phyloP scores from a whole-genome alignment of 208 protist species.

The Naegleria fowleri region DNA sequence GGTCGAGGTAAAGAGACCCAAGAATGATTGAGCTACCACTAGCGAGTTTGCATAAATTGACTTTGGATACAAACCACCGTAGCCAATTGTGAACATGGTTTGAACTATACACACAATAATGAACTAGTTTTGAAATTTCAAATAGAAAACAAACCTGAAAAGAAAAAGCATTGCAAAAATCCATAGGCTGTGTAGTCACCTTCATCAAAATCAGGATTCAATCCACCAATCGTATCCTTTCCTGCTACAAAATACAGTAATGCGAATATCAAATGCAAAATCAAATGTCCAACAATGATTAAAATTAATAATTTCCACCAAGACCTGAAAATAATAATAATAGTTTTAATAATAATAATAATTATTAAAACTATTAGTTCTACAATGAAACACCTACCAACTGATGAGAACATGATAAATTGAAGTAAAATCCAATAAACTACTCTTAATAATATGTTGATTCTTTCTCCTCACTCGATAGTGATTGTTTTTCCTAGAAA shows the following conservation, averaged over 20 bases:
- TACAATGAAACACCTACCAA: not conserved
- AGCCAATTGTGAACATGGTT: slow-evolving; percentile 12
- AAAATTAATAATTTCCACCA: slow-evolving; percentile 12
- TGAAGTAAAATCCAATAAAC: not conserved
- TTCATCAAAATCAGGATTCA: not conserved
- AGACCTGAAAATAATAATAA: not conserved
- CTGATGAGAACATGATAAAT: not conserved
- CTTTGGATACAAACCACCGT: not conserved
- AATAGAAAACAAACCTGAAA: not conserved
- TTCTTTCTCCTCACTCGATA: not conserved
- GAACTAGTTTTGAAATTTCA: not conserved
- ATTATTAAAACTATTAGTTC: too few relatives aligned
- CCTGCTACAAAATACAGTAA: not conserved
- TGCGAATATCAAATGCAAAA: not conserved
- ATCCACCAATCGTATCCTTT: not conserved
- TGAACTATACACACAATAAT: not conserved
- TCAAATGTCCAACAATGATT: not conserved
- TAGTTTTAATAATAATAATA: too few relatives aligned
- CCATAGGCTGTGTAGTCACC: not conserved
- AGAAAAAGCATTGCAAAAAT: not conserved
- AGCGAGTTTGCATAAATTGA: not conserved
- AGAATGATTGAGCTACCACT: not conserved
- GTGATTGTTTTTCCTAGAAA: not conserved
- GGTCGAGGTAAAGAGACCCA: not conserved
- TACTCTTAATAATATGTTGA: not conserved